Base-by-base conservation (phyloP, 768 basidiomycete species). In the Chalciporus pseudorubinellus region DNA sequence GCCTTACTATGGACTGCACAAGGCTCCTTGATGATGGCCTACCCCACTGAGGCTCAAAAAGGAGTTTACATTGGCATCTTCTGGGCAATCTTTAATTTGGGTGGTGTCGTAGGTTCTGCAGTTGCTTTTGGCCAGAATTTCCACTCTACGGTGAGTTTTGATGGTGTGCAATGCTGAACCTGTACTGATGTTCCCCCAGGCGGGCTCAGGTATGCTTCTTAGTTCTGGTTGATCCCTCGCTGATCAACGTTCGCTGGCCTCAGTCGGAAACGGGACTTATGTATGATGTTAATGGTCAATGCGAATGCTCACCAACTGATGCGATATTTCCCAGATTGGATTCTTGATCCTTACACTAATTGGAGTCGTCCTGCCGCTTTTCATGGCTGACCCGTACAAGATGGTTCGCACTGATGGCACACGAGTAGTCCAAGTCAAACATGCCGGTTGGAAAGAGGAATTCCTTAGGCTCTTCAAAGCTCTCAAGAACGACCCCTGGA, bases 321-420 rank as follows among this genome's bases (percentile, higher is more conserved):
- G 10, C 29, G 56, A 20, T 41, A 36, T 39, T 19, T 34, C 33
- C n/a, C n/a, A 89, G 87, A 83, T 88, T 56, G 84, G 72, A 6
- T 92, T 92, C 70, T 71, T 93, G 44, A 71, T 85, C 52, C 77
- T 93, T 28, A 89, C 86, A 13, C 63, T 80, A 38, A 78, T 84
- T 47, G 90, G 90, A 4, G 77, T 86, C 24, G 40, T 73, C 18
- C 78, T 89, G 44, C 84, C 88, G 0, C 41, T 87, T 28, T 46
- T 83, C 53, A 85, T 93, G 84, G 84, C 74, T 3, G 74, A 87
- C 52, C 90, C 91, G 13, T 66, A 77, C 45, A 82, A 82, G 56
- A 86, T 93, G 78, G 68, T 87, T 52, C 82, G 91, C 10, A 81
- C 83, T 0, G 88, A 90, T 59, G 89, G 89, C 16, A 83, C 83